A percentile compares a stretch with the other conserved stretches of the same genome.
Evolutionary conservation across 2,329 filamentous ascomycete species (phyloP).

Genomic region (Mycogone perniciosa): DNA sequence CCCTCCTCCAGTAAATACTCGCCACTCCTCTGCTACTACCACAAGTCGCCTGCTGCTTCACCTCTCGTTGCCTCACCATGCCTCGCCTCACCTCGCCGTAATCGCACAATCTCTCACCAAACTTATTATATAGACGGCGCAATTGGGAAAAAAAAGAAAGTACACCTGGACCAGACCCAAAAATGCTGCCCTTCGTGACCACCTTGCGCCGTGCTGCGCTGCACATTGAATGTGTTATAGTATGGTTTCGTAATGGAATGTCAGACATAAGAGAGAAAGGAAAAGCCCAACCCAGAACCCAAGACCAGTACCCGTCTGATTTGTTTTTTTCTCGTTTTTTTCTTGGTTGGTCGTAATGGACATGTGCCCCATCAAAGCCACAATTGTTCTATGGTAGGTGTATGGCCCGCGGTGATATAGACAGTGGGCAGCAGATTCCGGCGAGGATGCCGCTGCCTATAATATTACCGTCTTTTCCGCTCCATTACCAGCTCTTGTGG

Average conservation of each 20-base stretch:
- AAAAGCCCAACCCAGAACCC: slow-evolving; percentile 16
- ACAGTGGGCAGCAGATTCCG: background rate
- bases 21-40: slow-evolving; percentile 7
- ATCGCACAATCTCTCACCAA: slow-evolving; percentile 14
- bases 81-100: slow-evolving; percentile 4
- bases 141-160: slow-evolving; percentile 20
- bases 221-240: slow-evolving; percentile 29
- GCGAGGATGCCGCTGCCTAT: too few relatives aligned
- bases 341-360: slow-evolving; percentile 18
- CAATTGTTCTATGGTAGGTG: slow-evolving; percentile 20
- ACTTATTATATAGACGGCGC: slow-evolving; percentile 19
- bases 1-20: slow-evolving; percentile 3
- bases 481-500: too few relatives aligned
- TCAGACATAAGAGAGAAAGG: slow-evolving; percentile 24
- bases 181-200: slow-evolving; percentile 29
- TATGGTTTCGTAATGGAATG: slow-evolving; percentile 31
- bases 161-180: slow-evolving; percentile 30
- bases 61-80: slow-evolving; percentile 7
- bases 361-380: slow-evolving; percentile 15
- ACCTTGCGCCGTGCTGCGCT: slow-evolving; percentile 35
- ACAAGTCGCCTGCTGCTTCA: background rate
- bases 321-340: slow-evolving; percentile 11
- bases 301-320: slow-evolving; percentile 18
- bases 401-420: slow-evolving; percentile 15
- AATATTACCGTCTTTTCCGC: too few relatives aligned